A percentile compares a stretch with the other conserved stretches of the same genome.
phyloP scores from a whole-genome alignment of 2,329 filamentous ascomycete genomes.

The Fusarium drepaniforme region DNA sequence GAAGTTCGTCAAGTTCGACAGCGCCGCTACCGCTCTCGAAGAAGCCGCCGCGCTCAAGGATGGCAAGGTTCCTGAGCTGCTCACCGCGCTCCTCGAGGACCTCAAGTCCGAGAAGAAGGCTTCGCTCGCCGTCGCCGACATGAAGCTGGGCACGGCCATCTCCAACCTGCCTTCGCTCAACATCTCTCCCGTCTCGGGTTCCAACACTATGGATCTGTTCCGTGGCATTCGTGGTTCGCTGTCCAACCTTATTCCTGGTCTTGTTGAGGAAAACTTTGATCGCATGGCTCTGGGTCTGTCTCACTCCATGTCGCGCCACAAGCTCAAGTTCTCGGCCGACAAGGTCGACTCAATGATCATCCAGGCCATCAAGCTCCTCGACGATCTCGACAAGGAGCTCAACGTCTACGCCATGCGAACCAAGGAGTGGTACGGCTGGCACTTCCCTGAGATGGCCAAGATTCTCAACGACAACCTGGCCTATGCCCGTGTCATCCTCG shows the following conservation, averaged over 20 bases:
- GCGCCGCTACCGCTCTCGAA: conserved; percentile 88
- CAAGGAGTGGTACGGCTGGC: conserved; percentile 99
- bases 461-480: conserved; percentile 98
- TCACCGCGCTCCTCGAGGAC: conserved; percentile 84
- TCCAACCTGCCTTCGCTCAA: conserved; percentile 90
- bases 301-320: conserved; percentile 96
- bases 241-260: conserved; percentile 88
- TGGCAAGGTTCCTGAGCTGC: conserved; percentile 92
- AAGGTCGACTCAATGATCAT: conserved; percentile 99
- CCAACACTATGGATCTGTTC: conserved; percentile 80
- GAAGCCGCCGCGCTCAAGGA: conserved; percentile 91
- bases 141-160: conserved; percentile 92
- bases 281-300: conserved; percentile 97
- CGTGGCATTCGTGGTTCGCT: conserved; percentile 94
- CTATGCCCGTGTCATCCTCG: conserved; percentile 88
- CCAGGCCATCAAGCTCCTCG: conserved; percentile 92
- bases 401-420: conserved; percentile 99
- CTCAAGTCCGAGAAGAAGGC: conserved; percentile 99
- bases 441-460: conserved; percentile 98
- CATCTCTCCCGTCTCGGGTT: conserved; percentile 81
- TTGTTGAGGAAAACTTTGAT: conserved; percentile 86
- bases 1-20: conserved; percentile 97
- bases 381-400: conserved; percentile 98
- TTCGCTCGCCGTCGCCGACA: conserved; percentile 92
- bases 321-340: conserved; percentile 97